phyloP scores from a whole-genome alignment of 2,329 filamentous ascomycete species.

The Arthrobotrys sphaeroides region DNA sequence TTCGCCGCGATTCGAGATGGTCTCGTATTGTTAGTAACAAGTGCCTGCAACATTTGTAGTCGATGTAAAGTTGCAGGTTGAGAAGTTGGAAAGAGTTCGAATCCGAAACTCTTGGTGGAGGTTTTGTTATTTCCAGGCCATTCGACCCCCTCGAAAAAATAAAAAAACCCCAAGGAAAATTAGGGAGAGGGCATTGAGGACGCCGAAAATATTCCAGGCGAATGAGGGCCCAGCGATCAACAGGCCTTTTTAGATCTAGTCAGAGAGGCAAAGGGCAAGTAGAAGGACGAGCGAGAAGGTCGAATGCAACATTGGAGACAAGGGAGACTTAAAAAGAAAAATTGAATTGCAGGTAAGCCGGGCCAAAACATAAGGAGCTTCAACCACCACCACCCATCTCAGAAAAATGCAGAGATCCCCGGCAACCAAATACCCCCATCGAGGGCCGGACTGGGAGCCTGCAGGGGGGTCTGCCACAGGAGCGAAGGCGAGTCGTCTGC shows the following conservation, averaged over 20 bases:
- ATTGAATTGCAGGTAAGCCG: conserved; percentile 16
- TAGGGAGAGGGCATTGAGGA: conserved; percentile 17
- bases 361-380: conserved; percentile 46
- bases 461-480: conserved; percentile 32
- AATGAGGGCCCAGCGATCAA: conserved; percentile 24
- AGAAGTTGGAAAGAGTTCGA: too few species aligned
- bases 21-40: conserved; percentile 19
- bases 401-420: conserved; percentile 24
- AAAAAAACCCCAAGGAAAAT: conserved; percentile 5
- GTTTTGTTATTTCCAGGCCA: background rate
- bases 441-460: conserved; percentile 18
- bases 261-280: conserved; percentile 29
- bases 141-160: background rate
- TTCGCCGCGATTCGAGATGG: conserved; percentile 17
- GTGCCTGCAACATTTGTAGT: conserved; percentile 15
- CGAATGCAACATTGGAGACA: conserved; percentile 48
- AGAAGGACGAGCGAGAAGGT: conserved; percentile 38
- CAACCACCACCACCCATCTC: conserved; percentile 17
- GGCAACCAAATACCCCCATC: conserved; percentile 42
- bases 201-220: conserved; percentile 17
- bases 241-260: background rate
- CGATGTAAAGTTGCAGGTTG: conserved; percentile 17
- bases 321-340: conserved; percentile 42
- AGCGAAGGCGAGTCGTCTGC: conserved; percentile 19
- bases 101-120: background rate